Evolutionary conservation across 805 yeast genomes (phyloP), one percentile per base, ranked within the genome.

Genomic region (Priceomyces melissophilus): DNA sequence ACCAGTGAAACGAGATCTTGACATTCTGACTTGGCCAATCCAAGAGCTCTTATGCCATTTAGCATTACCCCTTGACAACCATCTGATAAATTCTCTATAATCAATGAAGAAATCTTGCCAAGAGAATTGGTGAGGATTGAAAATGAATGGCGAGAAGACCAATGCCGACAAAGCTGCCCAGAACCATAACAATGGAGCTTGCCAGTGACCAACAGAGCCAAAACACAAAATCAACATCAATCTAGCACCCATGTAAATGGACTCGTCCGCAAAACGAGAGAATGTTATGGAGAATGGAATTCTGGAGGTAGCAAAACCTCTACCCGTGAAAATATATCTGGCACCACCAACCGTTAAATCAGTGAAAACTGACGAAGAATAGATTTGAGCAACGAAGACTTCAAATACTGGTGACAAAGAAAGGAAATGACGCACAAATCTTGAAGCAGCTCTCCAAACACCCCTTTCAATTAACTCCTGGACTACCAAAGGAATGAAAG

Each of bases 121-220:
- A 38, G 96, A 81, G 66, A 90, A 93, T 73, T 93, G 98, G 70
- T 91, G 97, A 36, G 99, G 99, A 70, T 93, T 93, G 80, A 88
- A 93, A 46, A 93, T 60, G 65, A 91, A 89, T 57, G 99, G 99
- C 37, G 98, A 84, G 53, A 88, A 79, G 69, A 88, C 77, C 69
- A 93, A 76, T 3, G 98, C 87, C 36, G 89, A 75, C 53, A 89
- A 72, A 13, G 96, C 84, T 44, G 93, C 84, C 97, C 98, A 93
- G 80, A 93, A 93, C 96, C 97, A 93, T 48, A 91, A 67, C 54
- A 93, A 73, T 32, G 97, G 87, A 16, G 96, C 84, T 68, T 87
- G 95, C 98, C 98, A 85, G 57, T 80, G 81, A 23, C 89, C 75
- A 53, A 81, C 79, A 13, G 89, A 77, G 57, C 86, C 88, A 47